Percentiles rank a stretch among this genome's conserved stretches.
Evolutionary conservation across 2,329 filamentous ascomycete genomes (phyloP).

Genomic region (Claviceps sp.): DNA sequence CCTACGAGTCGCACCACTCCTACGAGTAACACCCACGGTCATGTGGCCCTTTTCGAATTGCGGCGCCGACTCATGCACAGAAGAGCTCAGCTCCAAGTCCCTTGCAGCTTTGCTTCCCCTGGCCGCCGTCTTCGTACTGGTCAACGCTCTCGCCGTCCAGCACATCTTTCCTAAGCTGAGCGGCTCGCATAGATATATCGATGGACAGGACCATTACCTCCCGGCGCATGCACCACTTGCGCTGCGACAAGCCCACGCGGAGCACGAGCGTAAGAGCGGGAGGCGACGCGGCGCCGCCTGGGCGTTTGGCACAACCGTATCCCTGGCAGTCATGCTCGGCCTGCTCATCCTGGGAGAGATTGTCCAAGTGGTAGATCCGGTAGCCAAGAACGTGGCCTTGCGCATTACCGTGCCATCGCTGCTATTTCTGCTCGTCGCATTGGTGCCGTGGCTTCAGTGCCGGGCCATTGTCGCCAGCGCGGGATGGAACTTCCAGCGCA

Average conservation of each 20-base stretch:
- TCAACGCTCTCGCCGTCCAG: conserved; percentile 48
- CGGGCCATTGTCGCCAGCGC: conserved; percentile 45
- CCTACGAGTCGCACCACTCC: too few relatives aligned
- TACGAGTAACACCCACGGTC: too few relatives aligned
- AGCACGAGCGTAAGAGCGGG: conserved; percentile 39
- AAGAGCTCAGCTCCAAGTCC: conserved; percentile 28
- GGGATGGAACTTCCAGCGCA: conserved; percentile 50
- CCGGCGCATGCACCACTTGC: conserved; percentile 47
- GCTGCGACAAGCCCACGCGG: conserved; percentile 44
- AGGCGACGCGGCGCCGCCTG: conserved; percentile 41
- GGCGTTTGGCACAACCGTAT: conserved; percentile 66
- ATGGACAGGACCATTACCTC: conserved; percentile 48
- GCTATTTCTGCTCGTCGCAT: conserved; percentile 56
- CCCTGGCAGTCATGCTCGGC: conserved; percentile 62
- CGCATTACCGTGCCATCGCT: conserved; percentile 57
- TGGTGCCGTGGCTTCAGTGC: conserved; percentile 70
- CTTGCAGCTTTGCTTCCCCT: conserved; percentile 56
- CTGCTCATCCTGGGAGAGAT: conserved; percentile 78
- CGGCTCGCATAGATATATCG: conserved; percentile 30
- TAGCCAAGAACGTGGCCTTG: conserved; percentile 54
- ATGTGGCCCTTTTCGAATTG: conserved; percentile 37
- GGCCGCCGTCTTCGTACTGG: conserved; percentile 52
- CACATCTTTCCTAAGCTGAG: conserved; percentile 64
- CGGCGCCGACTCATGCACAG: conserved; percentile 42
- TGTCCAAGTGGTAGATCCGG: conserved; percentile 56